These are phyloP conservation scores for Discostella stelligera DNA, from an alignment of 352 stramenopile genomes.

Conservation along the genomic window DNA sequence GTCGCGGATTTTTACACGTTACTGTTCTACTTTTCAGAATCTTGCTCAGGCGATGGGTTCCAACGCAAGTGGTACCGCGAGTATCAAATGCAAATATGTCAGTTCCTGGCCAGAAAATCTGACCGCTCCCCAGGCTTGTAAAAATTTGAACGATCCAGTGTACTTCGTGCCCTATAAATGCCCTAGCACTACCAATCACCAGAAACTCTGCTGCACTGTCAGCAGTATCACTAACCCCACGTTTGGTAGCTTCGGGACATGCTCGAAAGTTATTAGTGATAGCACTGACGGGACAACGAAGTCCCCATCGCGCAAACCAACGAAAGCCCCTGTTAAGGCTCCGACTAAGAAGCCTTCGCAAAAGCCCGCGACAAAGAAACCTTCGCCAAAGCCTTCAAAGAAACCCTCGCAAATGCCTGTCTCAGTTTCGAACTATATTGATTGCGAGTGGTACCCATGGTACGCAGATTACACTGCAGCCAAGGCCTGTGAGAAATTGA, in stretches of 20 bases:
- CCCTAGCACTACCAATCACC: not conserved
- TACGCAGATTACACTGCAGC: not conserved
- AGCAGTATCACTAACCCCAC: not conserved
- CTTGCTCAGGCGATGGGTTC: no score
- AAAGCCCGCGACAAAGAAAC: not conserved
- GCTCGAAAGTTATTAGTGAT: not conserved
- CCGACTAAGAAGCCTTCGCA: not conserved
- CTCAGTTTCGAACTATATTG: not conserved
- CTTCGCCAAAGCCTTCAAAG: not conserved
- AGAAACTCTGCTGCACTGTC: conserved; percentile 6
- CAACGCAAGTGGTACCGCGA: no score
- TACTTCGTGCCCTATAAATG: no score
- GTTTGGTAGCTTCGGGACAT: not conserved
- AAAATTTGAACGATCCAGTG: no score
- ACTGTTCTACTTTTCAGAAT: no score
- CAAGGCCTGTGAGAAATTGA: not conserved
- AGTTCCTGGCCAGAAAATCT: no score
- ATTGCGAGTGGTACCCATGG: conserved; percentile 3
- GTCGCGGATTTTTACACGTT: no score
- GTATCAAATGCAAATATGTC: no score
- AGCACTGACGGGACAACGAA: not conserved
- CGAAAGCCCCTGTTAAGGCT: no score
- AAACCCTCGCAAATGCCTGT: not conserved
- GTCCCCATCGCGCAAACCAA: no score
- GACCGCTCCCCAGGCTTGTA: no score